A percentile compares a stretch with the other conserved stretches of the same genome.
Conservation (phyloP, 208 protist species). For the Wallacemonas rigidus region DNA sequence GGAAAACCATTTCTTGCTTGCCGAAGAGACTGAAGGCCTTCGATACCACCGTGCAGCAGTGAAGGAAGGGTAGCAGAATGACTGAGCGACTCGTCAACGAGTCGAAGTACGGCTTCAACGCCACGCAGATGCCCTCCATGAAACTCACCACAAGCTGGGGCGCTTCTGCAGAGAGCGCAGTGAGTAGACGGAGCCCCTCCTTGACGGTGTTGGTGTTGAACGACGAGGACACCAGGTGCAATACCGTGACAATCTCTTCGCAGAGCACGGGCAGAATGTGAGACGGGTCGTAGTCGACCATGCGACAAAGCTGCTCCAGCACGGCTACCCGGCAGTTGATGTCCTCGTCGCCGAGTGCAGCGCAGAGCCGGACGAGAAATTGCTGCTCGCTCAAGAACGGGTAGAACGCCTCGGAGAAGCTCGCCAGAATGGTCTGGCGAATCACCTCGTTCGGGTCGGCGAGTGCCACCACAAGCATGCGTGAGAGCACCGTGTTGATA, state of each 20-base stretch:
- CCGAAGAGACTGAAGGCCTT: slow-evolving; percentile 65
- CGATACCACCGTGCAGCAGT: slow-evolving; percentile 73
- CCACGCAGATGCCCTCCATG: slow-evolving; percentile 63
- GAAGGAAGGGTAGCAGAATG: slow-evolving; percentile 67
- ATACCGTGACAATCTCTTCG: slow-evolving; percentile 68
- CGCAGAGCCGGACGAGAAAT: slow-evolving; percentile 75
- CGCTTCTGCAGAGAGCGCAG: slow-evolving; percentile 61
- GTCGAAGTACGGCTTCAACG: slow-evolving; percentile 56
- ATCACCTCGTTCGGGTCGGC: slow-evolving; percentile 70
- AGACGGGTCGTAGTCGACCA: slow-evolving; percentile 83
- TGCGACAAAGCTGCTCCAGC: slow-evolving; percentile 74
- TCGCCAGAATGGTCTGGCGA: slow-evolving; percentile 66
- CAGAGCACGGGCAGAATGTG: slow-evolving; percentile 83
- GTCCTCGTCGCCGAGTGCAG: slow-evolving; percentile 81
- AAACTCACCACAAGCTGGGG: slow-evolving; percentile 87
- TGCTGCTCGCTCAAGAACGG: slow-evolving; percentile 85
- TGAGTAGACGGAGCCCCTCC: slow-evolving; percentile 70
- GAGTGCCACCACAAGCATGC: slow-evolving; percentile 81
- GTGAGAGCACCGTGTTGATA: slow-evolving; percentile 81
- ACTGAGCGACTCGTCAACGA: slow-evolving; percentile 38
- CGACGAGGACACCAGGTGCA: slow-evolving; percentile 56
- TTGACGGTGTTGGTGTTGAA: slow-evolving; percentile 60
- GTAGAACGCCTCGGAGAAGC: slow-evolving; percentile 83
- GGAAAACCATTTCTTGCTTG: slow-evolving; percentile 40
- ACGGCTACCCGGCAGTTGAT: slow-evolving; percentile 80